Evolutionary conservation across 2,329 filamentous ascomycete species (phyloP), one percentile per base, ranked within the genome.

Genomic region (Aspergillus ruber): DNA sequence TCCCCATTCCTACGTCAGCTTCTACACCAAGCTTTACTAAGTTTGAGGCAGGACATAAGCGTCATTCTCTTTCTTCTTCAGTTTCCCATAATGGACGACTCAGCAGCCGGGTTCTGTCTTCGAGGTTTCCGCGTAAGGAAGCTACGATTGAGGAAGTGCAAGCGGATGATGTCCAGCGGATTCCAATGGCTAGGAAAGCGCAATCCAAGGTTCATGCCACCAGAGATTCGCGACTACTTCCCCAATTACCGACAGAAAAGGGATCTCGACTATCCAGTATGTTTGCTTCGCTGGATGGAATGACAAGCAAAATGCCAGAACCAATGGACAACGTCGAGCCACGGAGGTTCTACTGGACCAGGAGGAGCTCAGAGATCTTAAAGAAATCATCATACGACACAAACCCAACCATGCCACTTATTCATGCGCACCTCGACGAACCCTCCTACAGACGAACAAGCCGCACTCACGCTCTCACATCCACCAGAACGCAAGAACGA

Each of bases 11-110:
- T 9, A 21, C 18, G 15, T 38, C 43, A 9, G 43, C n/a, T 8
- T 25, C 43, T 6, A 38, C 18, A n/a, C 17, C 20, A 6, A n/a
- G 15, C n/a, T 20, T 44, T 36, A n/a, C 44, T 43, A 40, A 18
- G 12, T 32, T 20, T 44, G 32, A 43, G 43, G 39, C 45, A 41
- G 48, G 18, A 25, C 32, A 18, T 45, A 46, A 17, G 44, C 39
- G 12, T 40, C 48, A 17, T 20, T 43, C 17, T 50, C 46, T 21
- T 20, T 9, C 40, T n/a, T 9, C 40, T 18, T n/a, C 6, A 15
- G 10, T 10, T 10, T 21, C 36, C 17, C 36, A 21, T 3, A 39
- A 39, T 39, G 36, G 36, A 21, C 36, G 36, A 18, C 36, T 12
- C 13, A 12, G 10, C 17, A 39, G 7, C 6, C 36, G 36, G 10